A percentile compares a stretch with the other conserved stretches of the same genome.
Conservation (phyloP, 2,329 filamentous ascomycete genomes). For the Sarocladiaceae sp. region DNA sequence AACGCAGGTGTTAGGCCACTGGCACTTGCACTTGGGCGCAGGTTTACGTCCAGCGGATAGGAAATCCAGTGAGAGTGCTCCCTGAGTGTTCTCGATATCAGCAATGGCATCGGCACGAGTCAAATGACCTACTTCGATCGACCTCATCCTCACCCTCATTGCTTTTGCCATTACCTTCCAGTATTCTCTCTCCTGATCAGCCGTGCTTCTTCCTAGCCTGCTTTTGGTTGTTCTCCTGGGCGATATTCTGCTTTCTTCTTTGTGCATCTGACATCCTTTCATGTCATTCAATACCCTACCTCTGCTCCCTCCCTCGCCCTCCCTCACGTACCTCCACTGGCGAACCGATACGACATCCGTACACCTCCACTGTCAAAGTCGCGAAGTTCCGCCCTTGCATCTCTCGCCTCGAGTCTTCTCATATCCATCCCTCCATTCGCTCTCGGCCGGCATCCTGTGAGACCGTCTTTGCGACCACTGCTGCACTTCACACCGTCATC, state of each 20-base stretch:
- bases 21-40: no score
- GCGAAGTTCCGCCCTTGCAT: slow-evolving; percentile 7
- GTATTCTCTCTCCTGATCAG: not conserved
- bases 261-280: not conserved
- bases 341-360: no score
- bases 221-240: no score
- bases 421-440: not conserved
- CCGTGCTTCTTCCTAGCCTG: not conserved
- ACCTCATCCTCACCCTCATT: slow-evolving; percentile 13
- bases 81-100: not conserved
- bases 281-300: not conserved
- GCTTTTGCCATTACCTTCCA: not conserved
- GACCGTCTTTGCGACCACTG: not conserved
- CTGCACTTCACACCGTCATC: slow-evolving; percentile 5
- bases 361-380: not conserved
- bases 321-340: not conserved
- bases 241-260: not conserved
- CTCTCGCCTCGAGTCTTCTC: not conserved
- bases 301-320: not conserved
- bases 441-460: not conserved
- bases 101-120: not conserved
- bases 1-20: not conserved
- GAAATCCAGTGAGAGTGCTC: no score
- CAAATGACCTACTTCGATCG: slow-evolving; percentile 1
- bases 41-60: slow-evolving; percentile 2